Evolutionary conservation across 2,329 filamentous ascomycete genomes (phyloP).

Genomic region (Beauveria sp.): DNA sequence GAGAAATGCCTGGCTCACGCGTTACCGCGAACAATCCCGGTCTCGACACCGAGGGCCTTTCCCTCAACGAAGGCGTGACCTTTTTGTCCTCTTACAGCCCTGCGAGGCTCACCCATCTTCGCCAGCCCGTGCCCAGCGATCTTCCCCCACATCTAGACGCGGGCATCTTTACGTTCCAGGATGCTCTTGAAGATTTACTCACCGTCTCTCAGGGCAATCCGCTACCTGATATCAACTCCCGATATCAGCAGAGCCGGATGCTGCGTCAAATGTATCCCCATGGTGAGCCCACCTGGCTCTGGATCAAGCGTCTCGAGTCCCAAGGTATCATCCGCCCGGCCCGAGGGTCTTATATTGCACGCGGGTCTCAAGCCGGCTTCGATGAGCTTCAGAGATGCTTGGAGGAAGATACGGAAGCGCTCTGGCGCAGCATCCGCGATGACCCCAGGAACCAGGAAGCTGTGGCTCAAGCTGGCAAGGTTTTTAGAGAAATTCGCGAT

Average conservation of each 20-base stretch:
- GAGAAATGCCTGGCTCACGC: neutral
- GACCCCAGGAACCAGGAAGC: conserved; percentile 12
- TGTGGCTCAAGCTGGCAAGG: conserved; percentile 12
- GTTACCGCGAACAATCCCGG: neutral
- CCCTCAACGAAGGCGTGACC: conserved; percentile 16
- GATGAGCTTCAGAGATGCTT: conserved; percentile 25
- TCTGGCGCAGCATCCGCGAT: conserved; percentile 19
- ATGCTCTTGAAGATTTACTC: conserved; percentile 52
- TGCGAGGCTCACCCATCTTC: conserved; percentile 35
- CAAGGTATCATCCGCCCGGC: conserved; percentile 23
- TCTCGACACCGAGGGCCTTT: conserved; percentile 1
- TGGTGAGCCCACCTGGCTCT: conserved; percentile 35
- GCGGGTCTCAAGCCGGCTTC: conserved; percentile 20
- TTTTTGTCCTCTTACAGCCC: conserved; percentile 36
- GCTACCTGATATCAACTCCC: conserved; percentile 32
- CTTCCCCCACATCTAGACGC: conserved; percentile 29
- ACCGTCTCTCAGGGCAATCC: conserved; percentile 34
- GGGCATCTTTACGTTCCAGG: conserved; percentile 42
- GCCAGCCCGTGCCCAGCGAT: conserved; percentile 40
- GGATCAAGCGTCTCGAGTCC: conserved; percentile 31
- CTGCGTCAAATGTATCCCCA: conserved; percentile 31
- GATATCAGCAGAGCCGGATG: conserved; percentile 28
- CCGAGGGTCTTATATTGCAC: conserved; percentile 22
- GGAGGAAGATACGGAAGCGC: conserved; percentile 20
- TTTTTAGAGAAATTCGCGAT: conserved; percentile 13